Conservation (phyloP, 176 grass and related monocot species). For the Tuctoria greenei region DNA sequence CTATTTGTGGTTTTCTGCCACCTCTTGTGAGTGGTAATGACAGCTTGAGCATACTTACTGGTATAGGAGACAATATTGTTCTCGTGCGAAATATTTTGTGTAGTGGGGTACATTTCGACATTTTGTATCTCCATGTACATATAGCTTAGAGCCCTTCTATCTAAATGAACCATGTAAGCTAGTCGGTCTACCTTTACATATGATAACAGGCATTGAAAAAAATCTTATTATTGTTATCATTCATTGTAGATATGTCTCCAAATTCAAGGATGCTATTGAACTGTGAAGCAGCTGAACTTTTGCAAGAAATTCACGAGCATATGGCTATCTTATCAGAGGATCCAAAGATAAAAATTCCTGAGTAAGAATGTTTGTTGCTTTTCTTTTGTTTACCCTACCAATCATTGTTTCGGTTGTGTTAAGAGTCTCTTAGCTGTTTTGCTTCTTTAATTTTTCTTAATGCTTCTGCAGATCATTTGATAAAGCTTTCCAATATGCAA, state of each 20-base stretch:
- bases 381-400: neutral
- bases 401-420: neutral
- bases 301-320: slow-evolving; percentile 87
- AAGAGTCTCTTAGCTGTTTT: slow-evolving; percentile 18
- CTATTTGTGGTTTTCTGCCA: neutral
- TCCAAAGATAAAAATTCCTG: slow-evolving; percentile 83
- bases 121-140: neutral
- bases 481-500: slow-evolving; percentile 82
- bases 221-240: slow-evolving; percentile 26
- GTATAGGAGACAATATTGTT: neutral
- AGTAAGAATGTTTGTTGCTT: slow-evolving; percentile 51
- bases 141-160: slow-evolving; percentile 17
- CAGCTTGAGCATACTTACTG: neutral
- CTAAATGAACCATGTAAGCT: slow-evolving; percentile 10
- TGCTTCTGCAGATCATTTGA: slow-evolving; percentile 65
- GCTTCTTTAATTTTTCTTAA: slow-evolving; percentile 19
- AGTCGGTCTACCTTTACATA: slow-evolving; percentile 12
- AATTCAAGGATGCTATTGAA: slow-evolving; percentile 71
- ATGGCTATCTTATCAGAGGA: slow-evolving; percentile 95
- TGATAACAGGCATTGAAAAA: neutral
- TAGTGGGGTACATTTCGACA: neutral
- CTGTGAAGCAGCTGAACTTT: slow-evolving; percentile 79
- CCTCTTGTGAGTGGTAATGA: neutral
- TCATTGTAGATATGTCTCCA: slow-evolving; percentile 70
- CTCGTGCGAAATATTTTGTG: slow-evolving; percentile 17